Evolutionary conservation across 2,329 filamentous ascomycete genomes (phyloP), one percentile per base, ranked within the genome.

Genomic region (Fusarium hainanense): DNA sequence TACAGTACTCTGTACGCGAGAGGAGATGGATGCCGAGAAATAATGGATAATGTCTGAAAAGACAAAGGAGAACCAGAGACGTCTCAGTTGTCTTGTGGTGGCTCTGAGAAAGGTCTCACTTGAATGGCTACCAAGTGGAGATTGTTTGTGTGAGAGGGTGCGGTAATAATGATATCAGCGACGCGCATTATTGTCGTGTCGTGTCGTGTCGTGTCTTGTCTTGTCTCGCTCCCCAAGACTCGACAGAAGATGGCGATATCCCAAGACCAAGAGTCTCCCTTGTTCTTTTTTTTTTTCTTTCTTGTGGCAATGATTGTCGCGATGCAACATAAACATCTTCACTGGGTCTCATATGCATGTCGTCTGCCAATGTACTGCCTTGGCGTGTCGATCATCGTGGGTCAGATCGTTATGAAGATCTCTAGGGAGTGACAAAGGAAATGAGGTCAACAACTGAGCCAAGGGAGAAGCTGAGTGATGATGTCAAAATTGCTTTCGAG

Each of bases 281-380:
- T 56, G 43, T 50, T 44, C 62, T 67, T 44, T 57, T 67, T 54
- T 54, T 40, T 44, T 57, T 67, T 54, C 50, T 40, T 34, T 34
- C 16, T 41, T 23, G 49, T 20, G 27, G 21, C 21, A 55, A 42
- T 48, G 46, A 54, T 47, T 52, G 61, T 60, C 47, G 25, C 48
- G 20, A 34, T 37, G 27, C 32, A 44, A 54, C 68, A 44, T 27
- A 52, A 54, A 59, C 50, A 65, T 69, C 62, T 71, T 71, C 63
- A 69, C 46, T 51, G 34, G 48, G 67, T 70, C 67, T 68, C 67
- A 64, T 67, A 47, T 60, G 63, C 54, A 68, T 30, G 54, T 68
- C 48, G 43, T 50, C 54, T 44, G 43, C 54, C 54, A 54, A 49
- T 60, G 23, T 25, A 37, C 54, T 42, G 40, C 40, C 56, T 64